Evolutionary conservation across 768 basidiomycete species (phyloP).

Genomic region (Mycena kentingensis): DNA sequence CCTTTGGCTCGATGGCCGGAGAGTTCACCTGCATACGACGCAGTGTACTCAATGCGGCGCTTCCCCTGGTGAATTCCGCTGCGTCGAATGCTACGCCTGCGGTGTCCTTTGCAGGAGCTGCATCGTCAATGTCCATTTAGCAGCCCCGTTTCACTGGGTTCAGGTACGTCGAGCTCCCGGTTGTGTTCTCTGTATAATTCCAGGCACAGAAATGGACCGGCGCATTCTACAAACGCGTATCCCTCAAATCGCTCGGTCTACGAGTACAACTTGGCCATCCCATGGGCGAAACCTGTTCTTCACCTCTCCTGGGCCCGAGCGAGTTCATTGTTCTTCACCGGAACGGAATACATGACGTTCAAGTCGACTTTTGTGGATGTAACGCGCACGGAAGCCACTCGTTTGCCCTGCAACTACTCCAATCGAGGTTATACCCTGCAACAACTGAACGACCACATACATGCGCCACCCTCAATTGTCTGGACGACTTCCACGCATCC

Average conservation of each 20-base stretch:
- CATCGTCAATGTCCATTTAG: not conserved
- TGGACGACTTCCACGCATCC: conserved; percentile 30
- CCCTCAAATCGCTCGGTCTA: conserved; percentile 27
- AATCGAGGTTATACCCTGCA: conserved; percentile 26
- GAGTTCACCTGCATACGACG: not conserved
- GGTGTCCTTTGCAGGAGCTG: not conserved
- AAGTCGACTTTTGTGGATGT: conserved; percentile 36
- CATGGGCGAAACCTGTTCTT: conserved; percentile 14
- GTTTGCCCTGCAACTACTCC: conserved; percentile 34
- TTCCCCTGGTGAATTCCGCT: not conserved
- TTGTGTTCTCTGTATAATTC: not conserved
- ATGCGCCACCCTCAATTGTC: conserved; percentile 29
- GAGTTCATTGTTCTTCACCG: conserved; percentile 31
- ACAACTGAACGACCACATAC: conserved; percentile 28
- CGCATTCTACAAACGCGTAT: conserved; percentile 14
- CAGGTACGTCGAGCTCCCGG: not conserved
- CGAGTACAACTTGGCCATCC: conserved; percentile 28
- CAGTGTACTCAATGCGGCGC: not conserved
- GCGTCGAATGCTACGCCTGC: not conserved
- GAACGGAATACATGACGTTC: conserved; percentile 32
- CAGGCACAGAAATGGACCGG: conserved; percentile 23
- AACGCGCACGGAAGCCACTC: not conserved
- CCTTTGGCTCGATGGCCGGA: not conserved
- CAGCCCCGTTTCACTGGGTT: not conserved
- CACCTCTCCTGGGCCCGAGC: conserved; percentile 9